Evolutionary conservation across 176 grass and related monocot genomes (phyloP), one percentile per base, ranked within the genome.

Genomic region (Triticum dicoccoides): DNA sequence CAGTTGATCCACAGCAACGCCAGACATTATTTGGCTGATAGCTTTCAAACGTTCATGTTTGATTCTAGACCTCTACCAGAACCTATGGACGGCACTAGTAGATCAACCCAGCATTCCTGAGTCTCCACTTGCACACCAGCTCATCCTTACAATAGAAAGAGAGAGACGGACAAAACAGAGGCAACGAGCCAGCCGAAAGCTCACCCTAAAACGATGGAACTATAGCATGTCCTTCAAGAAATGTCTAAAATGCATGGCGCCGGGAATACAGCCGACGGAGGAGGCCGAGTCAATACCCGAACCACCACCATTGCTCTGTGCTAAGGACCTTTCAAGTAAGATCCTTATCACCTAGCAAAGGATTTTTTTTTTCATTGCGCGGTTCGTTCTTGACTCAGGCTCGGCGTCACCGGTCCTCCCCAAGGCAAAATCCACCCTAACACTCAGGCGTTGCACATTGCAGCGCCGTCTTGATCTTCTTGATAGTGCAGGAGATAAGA

Each of bases 301-400:
- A 98, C 96, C 96, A 98, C 91, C 91, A 91, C 93, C 96, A 92
- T 96, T 95, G 96, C 96, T 94, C 61, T 72, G 86, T 92, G 86
- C 76, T 91, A 81, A 81, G 76, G 86, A 85, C 77, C 77, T 14
- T 64, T 63, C 51, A 24, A 54, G 77, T 29, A 23, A 56, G 70
- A 90, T 89, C 88, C 90, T 98, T 96, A 94, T 89, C 96, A 92
- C 90, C 82, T 78, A 96, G 94, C 97, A 99, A 96, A 91, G 97
- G 94, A 51, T 76, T 27, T 84, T 86, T 93, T 93, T 73, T 86
- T 89, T 8, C 70, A 69, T 30, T 11, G 84, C 41, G 88, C 88
- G 96, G 96, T 98, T 95, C 96, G 96, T 98, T 98, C 96, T 98
- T 98, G 96, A 98, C 96, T 98, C 91, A 76, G 85, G 69, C 84